phyloP scores from a whole-genome alignment of 2,329 filamentous ascomycete species.

The Alternaria conjuncta region DNA sequence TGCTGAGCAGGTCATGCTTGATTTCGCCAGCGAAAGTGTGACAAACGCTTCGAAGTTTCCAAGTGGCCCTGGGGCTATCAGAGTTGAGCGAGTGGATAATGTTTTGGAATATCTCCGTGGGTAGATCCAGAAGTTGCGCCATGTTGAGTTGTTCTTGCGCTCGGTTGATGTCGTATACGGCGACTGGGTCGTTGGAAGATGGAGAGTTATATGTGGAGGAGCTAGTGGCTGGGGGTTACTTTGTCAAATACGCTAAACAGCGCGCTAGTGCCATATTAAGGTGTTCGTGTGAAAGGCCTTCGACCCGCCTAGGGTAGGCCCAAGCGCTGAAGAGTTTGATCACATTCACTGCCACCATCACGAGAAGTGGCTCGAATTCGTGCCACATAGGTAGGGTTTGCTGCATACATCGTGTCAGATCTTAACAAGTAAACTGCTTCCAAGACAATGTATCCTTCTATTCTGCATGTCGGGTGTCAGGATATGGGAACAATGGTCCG shows the following conservation, averaged over 20 bases:
- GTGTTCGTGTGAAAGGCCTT: background rate
- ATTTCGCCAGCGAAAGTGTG: background rate
- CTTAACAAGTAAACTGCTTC: background rate
- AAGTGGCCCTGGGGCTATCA: background rate
- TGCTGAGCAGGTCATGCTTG: background rate
- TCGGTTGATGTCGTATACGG: background rate
- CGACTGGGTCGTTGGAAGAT: background rate
- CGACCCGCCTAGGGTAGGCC: background rate
- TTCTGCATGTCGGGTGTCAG: background rate
- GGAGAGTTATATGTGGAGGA: background rate
- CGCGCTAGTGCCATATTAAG: background rate
- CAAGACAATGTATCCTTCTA: background rate
- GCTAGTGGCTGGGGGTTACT: background rate
- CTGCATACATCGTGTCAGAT: background rate
- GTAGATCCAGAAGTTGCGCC: background rate
- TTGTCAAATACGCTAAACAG: background rate
- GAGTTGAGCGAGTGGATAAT: background rate
- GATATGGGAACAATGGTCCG: background rate
- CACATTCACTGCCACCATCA: background rate
- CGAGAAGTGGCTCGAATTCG: background rate
- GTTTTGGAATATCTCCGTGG: background rate
- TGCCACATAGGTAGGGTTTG: background rate
- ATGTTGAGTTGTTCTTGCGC: background rate
- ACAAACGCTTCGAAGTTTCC: background rate
- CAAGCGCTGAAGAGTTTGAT: background rate